phyloP scores from a whole-genome alignment of 2,329 filamentous ascomycete genomes.

The Aspergillus novoparasiticus region DNA sequence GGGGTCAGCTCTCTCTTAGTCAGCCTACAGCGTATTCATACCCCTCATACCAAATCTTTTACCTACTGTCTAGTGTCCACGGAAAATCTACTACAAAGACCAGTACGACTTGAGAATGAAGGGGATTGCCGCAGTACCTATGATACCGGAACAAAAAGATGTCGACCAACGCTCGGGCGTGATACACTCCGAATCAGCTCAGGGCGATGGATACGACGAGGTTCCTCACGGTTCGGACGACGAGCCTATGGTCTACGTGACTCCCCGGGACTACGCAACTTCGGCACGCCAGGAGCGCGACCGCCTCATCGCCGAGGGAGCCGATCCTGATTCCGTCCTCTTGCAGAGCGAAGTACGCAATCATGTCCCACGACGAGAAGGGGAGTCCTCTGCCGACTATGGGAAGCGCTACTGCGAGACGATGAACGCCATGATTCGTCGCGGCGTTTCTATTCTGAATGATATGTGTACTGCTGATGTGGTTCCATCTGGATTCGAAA shows the following conservation, averaged over 20 bases:
- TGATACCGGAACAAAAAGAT: background rate
- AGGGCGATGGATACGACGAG: background rate
- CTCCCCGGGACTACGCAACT: background rate
- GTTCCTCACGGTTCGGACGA: background rate
- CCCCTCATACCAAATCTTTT: no score
- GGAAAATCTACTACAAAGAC: no score
- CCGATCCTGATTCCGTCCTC: background rate
- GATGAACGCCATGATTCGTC: background rate
- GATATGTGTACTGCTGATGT: background rate
- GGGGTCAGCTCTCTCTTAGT: no score
- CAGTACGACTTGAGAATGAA: background rate
- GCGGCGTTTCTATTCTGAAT: background rate
- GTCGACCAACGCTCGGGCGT: fast-evolving
- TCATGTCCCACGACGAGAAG: background rate
- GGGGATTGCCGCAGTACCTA: background rate
- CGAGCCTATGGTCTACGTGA: background rate
- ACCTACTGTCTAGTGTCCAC: no score
- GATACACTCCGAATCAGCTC: background rate
- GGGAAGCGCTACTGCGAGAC: background rate
- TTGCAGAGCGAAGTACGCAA: background rate
- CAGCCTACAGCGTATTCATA: no score
- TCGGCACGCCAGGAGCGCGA: background rate
- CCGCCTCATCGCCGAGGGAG: background rate
- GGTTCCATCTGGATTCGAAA: background rate
- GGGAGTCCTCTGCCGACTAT: background rate